Conservation (phyloP, 73 alveolate species). For the Stentor coeruleus region DNA sequence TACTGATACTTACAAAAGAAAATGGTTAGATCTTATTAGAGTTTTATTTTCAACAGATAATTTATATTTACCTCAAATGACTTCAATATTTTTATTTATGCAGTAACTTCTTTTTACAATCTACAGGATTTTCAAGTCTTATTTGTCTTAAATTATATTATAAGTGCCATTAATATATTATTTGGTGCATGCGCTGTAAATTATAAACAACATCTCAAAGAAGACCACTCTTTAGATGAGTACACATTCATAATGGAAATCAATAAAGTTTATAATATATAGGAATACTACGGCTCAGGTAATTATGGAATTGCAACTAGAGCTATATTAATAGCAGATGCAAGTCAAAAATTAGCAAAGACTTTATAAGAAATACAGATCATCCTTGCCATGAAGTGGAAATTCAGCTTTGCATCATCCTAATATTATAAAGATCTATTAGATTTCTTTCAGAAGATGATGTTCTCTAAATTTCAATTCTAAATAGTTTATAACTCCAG, state of each 20-base stretch:
- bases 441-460: conserved; percentile 37
- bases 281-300: not conserved
- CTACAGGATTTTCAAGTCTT: no score
- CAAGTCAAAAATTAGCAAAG: not conserved
- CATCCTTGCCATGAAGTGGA: conserved; percentile 30
- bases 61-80: no score
- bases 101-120: no score
- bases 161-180: no score
- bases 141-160: no score
- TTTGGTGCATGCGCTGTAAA: not conserved
- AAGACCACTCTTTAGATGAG: conserved; percentile 1
- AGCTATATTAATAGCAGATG: not conserved
- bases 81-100: no score
- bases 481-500: conserved; percentile 25
- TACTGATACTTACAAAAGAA: no score
- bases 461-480: conserved; percentile 35
- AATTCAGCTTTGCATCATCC: conserved; percentile 41
- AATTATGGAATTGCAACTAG: not conserved
- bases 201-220: not conserved
- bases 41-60: no score
- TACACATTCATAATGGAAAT: not conserved
- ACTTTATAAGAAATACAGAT: not conserved
- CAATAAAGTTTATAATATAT: not conserved
- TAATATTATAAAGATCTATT: conserved; percentile 36
- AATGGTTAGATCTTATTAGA: no score